Base-by-base conservation (phyloP, 1,284 basidiomycete genomes). In the Sporisorium graminicola region DNA sequence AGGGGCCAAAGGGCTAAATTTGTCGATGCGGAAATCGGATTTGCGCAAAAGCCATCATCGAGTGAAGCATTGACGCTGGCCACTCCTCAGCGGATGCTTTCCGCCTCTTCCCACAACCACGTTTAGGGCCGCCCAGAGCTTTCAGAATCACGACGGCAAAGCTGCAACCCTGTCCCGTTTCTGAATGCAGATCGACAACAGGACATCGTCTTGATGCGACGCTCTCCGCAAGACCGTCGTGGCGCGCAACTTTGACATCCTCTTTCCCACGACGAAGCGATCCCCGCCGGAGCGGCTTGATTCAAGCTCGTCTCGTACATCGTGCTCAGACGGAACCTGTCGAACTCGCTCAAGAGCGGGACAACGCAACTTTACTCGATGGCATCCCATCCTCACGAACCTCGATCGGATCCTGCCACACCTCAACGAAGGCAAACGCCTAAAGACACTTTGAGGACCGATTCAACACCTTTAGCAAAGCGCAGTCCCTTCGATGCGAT, bases 401-500 rank as follows among this genome's bases (percentile, higher is more conserved):
- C 47, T 14, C 26, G 31, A 5, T n/a, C 50, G 1, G 20, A 51
- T 8, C 29, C 33, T 2, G 8, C 57, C 33, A 43, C 51, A 16
- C 42, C 35, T 43, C 57, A 33, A 10, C 64, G 31, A n/a, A 16
- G 13, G 20, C 50, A 33, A 2, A 8, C 18, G 6, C 43, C 18
- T n/a, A 47, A 4, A 47, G 42, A 29, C 4, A 26, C n/a, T 27
- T 37, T 27, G 18, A 22, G 1, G 13, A 26, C 13, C 14, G 44
- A 46, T 24, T 22, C 37, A 2, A 46, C 51, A n/a, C 50, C 50
- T 5, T 8, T 20, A 6, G 50, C 49, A 16, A 53, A 33, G 27
- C 20, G 5, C 14, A 42, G 13, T 29, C 43, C 59, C 31, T 42
- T 57, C 33, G 67, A 65, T 43, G 58, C 56, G 18, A 56, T 65